Conservation (phyloP, 176 grass and related monocot genomes). For the Oryza officinalis region DNA sequence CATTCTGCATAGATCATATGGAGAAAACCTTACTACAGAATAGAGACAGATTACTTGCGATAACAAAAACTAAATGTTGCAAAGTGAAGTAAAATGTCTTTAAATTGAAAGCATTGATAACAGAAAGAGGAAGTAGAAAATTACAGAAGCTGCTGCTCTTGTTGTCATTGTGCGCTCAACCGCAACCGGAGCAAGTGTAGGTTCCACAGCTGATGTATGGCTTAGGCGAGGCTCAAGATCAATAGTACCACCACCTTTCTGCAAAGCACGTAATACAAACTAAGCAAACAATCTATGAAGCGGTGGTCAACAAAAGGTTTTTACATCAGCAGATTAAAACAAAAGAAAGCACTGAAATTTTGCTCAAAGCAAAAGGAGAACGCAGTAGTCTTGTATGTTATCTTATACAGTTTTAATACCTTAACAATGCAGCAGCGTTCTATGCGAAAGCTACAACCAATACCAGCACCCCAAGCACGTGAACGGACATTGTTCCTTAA, state of each 20-base stretch:
- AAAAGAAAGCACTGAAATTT: neutral
- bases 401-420: slow-evolving; percentile 46
- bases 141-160: slow-evolving; percentile 91
- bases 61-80: slow-evolving; percentile 18
- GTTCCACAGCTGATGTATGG: slow-evolving; percentile 91
- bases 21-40: slow-evolving; percentile 11
- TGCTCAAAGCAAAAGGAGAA: neutral
- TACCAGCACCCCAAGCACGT: slow-evolving; percentile 95
- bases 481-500: slow-evolving; percentile 97
- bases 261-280: slow-evolving; percentile 39
- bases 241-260: slow-evolving; percentile 90
- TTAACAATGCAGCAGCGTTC: slow-evolving; percentile 95
- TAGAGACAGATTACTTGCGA: neutral
- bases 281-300: slow-evolving; percentile 36
- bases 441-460: slow-evolving; percentile 91
- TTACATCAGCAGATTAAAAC: slow-evolving; percentile 28
- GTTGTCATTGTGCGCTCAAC: slow-evolving; percentile 98
- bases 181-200: slow-evolving; percentile 87
- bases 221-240: slow-evolving; percentile 79
- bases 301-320: slow-evolving; percentile 14
- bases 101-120: neutral
- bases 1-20: slow-evolving; percentile 68
- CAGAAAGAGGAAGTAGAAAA: slow-evolving; percentile 24
- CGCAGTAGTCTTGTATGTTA: slow-evolving; percentile 4
- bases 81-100: neutral